These are phyloP conservation scores for Phytopythium kandeliae DNA, from an alignment of 352 stramenopile species.

Conservation along the genomic window DNA sequence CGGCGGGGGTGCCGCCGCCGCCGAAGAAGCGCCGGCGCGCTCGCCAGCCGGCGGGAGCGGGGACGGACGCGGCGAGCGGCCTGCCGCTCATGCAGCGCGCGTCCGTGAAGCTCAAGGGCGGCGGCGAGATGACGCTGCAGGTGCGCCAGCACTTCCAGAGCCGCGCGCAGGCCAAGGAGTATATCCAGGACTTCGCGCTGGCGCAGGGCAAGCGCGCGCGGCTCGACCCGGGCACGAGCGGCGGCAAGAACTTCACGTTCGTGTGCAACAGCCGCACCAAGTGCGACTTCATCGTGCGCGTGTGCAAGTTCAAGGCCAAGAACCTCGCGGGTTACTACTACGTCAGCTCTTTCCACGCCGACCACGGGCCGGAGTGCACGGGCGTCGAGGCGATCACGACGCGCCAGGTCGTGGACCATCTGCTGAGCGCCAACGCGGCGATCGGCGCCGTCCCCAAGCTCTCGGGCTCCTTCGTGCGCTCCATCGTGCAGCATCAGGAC, in stretches of 20 bases:
- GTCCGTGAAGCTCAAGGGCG: slow-evolving; percentile 22
- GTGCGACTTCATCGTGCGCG: slow-evolving; percentile 35
- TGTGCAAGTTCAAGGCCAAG: slow-evolving; percentile 23
- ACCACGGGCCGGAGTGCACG: slow-evolving; percentile 27
- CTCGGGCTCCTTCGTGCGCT: slow-evolving; percentile 24
- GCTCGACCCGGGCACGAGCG: slow-evolving; percentile 28
- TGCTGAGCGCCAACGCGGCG: slow-evolving; percentile 20
- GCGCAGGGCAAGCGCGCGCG: slow-evolving; percentile 35
- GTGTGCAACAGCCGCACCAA: slow-evolving; percentile 34
- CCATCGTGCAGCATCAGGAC: slow-evolving; percentile 31
- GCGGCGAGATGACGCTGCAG: slow-evolving; percentile 23
- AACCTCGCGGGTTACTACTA: slow-evolving; percentile 25
- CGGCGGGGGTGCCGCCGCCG: background rate
- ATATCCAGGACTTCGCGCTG: slow-evolving; percentile 45
- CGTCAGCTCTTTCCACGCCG: slow-evolving; percentile 26
- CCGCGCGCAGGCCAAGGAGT: slow-evolving; percentile 29
- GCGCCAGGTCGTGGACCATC: slow-evolving; percentile 32
- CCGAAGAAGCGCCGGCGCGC: slow-evolving; percentile 21
- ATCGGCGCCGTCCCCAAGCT: slow-evolving; percentile 23
- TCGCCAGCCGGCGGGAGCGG: background rate
- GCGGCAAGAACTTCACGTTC: slow-evolving; percentile 48
- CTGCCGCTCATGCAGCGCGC: slow-evolving; percentile 14
- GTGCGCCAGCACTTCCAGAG: slow-evolving; percentile 28
- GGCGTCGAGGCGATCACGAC: slow-evolving; percentile 29
- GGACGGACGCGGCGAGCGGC: background rate